Base-by-base conservation (phyloP, 1,139 yeast genomes). In the Pichia sp. region DNA sequence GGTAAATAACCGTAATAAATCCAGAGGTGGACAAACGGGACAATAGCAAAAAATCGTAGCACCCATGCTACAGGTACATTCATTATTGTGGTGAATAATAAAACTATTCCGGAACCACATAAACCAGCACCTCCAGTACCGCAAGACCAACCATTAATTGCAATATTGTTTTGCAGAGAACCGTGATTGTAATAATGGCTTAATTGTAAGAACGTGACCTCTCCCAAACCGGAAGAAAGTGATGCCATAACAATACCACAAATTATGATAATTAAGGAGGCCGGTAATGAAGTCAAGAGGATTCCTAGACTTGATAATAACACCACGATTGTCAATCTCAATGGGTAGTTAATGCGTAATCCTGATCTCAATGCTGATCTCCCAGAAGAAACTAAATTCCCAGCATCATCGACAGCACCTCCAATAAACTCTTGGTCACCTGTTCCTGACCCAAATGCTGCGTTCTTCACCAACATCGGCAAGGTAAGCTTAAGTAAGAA, bases 121-220 rank as follows among this genome's bases (percentile, higher is more conserved):
- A 90, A 63, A 0, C 97, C 97, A 0, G 98, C 97, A 10, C 87
- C 95, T 1, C 97, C 97, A 0, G 97, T 92, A 0, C 98, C 98
- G 11, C 88, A 76, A 35, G 95, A 84, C 76, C 94, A 92, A 0
- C 95, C 97, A 41, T 85, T 80, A 40, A 92, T 69, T 3, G 95
- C 72, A 8, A 31, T 8, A 31, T 31, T 31, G 26, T 29, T 10
- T 28, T 41, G 41, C 2, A 42, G 27, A 23, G 28, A 29, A n/a
- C 64, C 60, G 26, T 70, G 70, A 16, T 49, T 49, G 56, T 75
- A 81, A 54, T 67, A 77, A 60, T 87, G 95, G 1, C 96, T 85
- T 61, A 92, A 67, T 60, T 85, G 95, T 42, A 92, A 65, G 53
- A 90, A 92, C 0, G 96, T 85, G 23, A 85, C 70, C 59, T 92